Evolutionary conservation across 78 protist species (phyloP).

Genomic region (Dictyostelium capitatum): DNA sequence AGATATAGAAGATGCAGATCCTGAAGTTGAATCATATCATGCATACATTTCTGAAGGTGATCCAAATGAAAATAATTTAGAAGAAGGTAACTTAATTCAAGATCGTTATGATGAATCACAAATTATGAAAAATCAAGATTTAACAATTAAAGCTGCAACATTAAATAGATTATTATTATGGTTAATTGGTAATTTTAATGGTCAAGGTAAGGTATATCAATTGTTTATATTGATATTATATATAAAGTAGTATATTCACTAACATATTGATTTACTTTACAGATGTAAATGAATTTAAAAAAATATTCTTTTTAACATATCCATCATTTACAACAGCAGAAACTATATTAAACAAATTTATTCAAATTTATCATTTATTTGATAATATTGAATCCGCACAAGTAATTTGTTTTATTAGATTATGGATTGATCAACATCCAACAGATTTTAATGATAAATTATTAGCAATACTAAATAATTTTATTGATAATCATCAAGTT

Average conservation of each 20-base stretch:
- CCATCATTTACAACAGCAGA: slow-evolving; percentile 81
- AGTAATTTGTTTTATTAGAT: slow-evolving; percentile 38
- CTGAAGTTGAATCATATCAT: slow-evolving; percentile 75
- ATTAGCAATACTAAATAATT: slow-evolving; percentile 61
- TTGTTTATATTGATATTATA: neutral
- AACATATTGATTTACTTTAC: neutral
- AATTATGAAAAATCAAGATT: slow-evolving; percentile 48
- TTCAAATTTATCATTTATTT: slow-evolving; percentile 58
- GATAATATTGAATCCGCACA: slow-evolving; percentile 29
- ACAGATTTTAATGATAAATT: slow-evolving; percentile 72
- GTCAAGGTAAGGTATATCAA: slow-evolving; percentile 34
- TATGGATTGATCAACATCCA: slow-evolving; percentile 72
- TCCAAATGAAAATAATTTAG: neutral
- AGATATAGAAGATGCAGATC: slow-evolving; percentile 39
- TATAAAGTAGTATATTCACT: neutral
- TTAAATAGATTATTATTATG: slow-evolving; percentile 63
- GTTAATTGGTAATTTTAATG: slow-evolving; percentile 40
- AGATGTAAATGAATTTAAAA: slow-evolving; percentile 62
- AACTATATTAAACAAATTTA: slow-evolving; percentile 68
- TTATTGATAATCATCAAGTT: slow-evolving; percentile 63
- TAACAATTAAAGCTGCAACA: slow-evolving; percentile 60
- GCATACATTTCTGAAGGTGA: slow-evolving; percentile 55
- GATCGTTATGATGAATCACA: slow-evolving; percentile 55
- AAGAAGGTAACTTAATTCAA: slow-evolving; percentile 27
- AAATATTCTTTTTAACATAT: slow-evolving; percentile 78